Conservation (phyloP, 768 basidiomycete species). For the Lactarius evosmus region DNA sequence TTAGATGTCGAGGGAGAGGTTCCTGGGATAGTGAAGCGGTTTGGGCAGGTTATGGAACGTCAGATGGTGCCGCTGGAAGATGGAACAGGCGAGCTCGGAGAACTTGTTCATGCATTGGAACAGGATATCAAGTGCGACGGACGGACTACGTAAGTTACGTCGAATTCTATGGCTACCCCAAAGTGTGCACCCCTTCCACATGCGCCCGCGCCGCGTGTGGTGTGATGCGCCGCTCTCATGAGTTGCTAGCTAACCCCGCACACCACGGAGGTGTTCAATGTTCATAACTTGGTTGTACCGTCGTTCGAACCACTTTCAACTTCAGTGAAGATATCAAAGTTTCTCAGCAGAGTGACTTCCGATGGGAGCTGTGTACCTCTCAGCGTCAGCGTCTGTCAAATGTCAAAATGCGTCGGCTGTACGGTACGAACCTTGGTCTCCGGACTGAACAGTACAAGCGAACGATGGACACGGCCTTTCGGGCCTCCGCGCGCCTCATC, state of each 20-base stretch:
- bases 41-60: conserved; percentile 33
- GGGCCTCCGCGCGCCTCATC: conserved; percentile 65
- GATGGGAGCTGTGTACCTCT: conserved; percentile 41
- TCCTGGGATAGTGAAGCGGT: conserved; percentile 39
- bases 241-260: not conserved
- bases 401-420: too few species aligned
- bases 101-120: conserved; percentile 31
- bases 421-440: conserved; percentile 50
- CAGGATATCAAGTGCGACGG: conserved; percentile 26
- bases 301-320: conserved; percentile 27
- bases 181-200: not conserved
- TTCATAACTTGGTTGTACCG: conserved; percentile 15
- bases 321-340: conserved; percentile 64
- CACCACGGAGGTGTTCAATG: conserved; percentile 1
- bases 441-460: conserved; percentile 42
- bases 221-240: not conserved
- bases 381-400: not conserved
- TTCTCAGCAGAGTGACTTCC: conserved; percentile 54
- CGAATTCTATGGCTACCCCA: not conserved
- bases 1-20: conserved; percentile 51
- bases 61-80: conserved; percentile 34
- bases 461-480: conserved; percentile 58
- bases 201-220: too few species aligned
- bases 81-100: conserved; percentile 27
- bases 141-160: conserved; percentile 19